Evolutionary conservation across 371 early-diverging fungal species (phyloP).

Genomic region (Ecytonucleospora hepatopenaei): DNA sequence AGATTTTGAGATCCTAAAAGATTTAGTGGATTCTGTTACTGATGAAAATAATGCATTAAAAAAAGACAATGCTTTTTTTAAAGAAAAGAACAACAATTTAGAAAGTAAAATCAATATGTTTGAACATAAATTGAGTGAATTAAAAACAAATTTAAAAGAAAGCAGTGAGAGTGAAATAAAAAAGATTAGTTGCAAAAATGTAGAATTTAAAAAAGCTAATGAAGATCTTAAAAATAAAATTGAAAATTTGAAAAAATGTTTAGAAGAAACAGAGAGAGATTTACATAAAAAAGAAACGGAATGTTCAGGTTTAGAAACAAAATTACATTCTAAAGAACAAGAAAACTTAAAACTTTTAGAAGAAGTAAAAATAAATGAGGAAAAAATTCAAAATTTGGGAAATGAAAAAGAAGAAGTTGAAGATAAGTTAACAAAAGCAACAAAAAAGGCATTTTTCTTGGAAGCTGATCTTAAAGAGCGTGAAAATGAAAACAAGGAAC

Average conservation of each 20-base stretch:
- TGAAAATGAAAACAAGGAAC: slow-evolving; percentile 3
- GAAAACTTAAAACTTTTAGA: slow-evolving; percentile 1
- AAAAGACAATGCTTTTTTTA: background rate
- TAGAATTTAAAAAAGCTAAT: background rate
- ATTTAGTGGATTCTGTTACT: background rate
- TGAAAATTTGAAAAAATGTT: background rate
- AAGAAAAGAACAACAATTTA: slow-evolving; percentile 1
- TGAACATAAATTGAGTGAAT: slow-evolving; percentile 4
- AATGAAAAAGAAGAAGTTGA: background rate
- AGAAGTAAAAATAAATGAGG: background rate
- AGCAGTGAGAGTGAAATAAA: background rate
- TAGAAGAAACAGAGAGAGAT: background rate
- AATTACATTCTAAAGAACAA: background rate
- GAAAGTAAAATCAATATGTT: background rate
- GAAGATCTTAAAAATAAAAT: background rate
- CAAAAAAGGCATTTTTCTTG: too few species aligned
- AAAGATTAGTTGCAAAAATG: background rate
- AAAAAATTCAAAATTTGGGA: background rate
- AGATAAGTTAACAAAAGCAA: background rate
- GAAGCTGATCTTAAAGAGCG: background rate
- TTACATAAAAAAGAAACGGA: background rate
- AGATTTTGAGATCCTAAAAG: background rate
- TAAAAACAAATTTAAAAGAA: background rate
- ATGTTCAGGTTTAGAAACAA: background rate
- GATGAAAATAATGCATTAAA: background rate